Evolutionary conservation across 2,329 filamentous ascomycete genomes (phyloP).

Genomic region (Periconia macrospinosa): DNA sequence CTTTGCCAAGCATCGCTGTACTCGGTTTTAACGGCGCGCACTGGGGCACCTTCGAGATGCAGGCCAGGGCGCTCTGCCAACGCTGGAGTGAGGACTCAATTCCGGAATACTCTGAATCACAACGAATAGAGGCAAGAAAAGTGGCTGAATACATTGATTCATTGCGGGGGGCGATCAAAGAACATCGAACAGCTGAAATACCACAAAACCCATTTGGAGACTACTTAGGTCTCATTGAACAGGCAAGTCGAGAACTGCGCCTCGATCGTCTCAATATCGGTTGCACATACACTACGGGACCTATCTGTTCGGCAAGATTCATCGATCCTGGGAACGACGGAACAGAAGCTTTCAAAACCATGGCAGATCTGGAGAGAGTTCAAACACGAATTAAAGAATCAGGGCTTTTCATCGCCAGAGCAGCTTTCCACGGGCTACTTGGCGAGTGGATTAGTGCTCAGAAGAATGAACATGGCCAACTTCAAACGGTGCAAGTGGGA

Average conservation of each 20-base stretch:
- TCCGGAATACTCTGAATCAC: neutral
- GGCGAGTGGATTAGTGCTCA: constrained; percentile 58
- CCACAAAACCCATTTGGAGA: constrained; percentile 79
- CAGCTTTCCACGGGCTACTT: constrained; percentile 67
- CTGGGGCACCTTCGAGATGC: constrained; percentile 85
- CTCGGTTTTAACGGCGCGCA: constrained; percentile 77
- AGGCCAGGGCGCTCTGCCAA: constrained; percentile 66
- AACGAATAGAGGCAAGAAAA: constrained; percentile 22
- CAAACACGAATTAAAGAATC: constrained; percentile 45
- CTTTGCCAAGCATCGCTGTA: constrained; percentile 67
- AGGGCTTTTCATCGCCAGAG: constrained; percentile 59
- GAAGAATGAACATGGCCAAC: too few relatives aligned
- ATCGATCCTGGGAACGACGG: constrained; percentile 27
- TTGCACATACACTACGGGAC: constrained; percentile 51
- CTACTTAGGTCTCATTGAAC: constrained; percentile 72
- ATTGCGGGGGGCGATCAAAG: constrained; percentile 13
- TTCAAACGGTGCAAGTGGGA: too few relatives aligned
- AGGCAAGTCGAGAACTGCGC: constrained; percentile 64
- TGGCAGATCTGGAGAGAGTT: constrained; percentile 46
- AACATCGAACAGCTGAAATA: constrained; percentile 50
- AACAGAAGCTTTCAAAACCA: constrained; percentile 46
- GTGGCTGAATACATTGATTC: constrained; percentile 30
- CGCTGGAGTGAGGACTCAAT: neutral
- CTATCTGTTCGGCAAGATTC: constrained; percentile 35
- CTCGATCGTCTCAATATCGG: constrained; percentile 37